phyloP scores from a whole-genome alignment of 2,329 filamentous ascomycete species.

The Apiospora saccharicola region DNA sequence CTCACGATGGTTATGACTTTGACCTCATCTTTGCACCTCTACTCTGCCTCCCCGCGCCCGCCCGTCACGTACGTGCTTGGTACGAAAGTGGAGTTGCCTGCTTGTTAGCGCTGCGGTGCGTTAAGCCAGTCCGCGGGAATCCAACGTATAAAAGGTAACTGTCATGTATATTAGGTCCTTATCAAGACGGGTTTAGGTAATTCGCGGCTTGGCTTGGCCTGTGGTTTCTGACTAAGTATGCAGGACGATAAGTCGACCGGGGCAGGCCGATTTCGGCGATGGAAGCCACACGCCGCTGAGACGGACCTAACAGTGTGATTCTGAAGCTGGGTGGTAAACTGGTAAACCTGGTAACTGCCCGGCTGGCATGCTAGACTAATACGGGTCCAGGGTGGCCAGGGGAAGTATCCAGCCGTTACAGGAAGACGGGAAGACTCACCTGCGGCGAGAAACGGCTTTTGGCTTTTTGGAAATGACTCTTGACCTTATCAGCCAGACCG shows the following conservation, averaged over 20 bases:
- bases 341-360: not conserved
- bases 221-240: not conserved
- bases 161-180: constrained; percentile 14
- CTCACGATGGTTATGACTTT: constrained; percentile 22
- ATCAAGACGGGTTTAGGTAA: constrained; percentile 10
- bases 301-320: not conserved
- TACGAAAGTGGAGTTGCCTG: constrained; percentile 6
- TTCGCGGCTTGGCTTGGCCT: not conserved
- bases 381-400: not conserved
- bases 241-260: not conserved
- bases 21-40: constrained; percentile 7
- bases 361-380: not conserved
- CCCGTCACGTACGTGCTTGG: not conserved
- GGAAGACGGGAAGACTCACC: constrained; percentile 8
- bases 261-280: not conserved
- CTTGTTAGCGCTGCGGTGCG: not conserved
- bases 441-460: constrained; percentile 16
- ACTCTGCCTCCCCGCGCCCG: not conserved
- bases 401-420: not conserved
- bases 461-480: constrained; percentile 7
- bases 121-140: not conserved
- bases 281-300: not conserved
- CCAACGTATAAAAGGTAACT: not conserved
- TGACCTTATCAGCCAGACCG: constrained; percentile 16
- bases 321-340: not conserved